Percentiles rank a stretch among this genome's conserved stretches.
Conservation (phyloP, 495 filamentous ascomycete genomes). For the Daldinia decipiens region DNA sequence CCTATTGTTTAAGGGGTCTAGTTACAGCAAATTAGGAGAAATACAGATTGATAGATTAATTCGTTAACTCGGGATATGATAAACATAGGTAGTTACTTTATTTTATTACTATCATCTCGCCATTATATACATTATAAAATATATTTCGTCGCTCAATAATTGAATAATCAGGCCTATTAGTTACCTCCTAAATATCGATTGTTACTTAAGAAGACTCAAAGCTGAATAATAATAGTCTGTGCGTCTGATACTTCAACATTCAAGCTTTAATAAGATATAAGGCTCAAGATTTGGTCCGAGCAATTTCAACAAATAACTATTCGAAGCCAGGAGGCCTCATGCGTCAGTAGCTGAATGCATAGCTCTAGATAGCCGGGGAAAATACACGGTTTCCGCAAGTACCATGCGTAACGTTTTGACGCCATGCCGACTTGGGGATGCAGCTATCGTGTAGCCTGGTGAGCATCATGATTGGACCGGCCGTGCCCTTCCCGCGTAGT, state of each 20-base stretch:
- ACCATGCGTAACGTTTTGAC: neutral
- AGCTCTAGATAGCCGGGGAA: neutral
- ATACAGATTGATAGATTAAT: neutral
- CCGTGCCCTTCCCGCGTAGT: neutral
- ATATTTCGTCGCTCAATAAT: neutral
- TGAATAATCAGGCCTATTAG: neutral
- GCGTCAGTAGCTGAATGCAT: neutral
- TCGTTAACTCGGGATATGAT: neutral
- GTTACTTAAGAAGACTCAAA: neutral
- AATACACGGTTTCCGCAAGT: neutral
- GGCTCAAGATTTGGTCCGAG: neutral
- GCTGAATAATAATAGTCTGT: neutral
- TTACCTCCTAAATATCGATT: neutral
- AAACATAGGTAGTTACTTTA: no score
- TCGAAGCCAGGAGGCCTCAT: neutral
- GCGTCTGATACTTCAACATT: neutral
- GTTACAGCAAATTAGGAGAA: neutral
- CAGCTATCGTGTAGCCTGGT: neutral
- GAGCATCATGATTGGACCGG: constrained; percentile 1
- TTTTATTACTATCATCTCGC: no score
- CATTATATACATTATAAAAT: neutral
- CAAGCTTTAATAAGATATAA: neutral
- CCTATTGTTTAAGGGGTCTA: neutral
- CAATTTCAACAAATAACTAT: neutral
- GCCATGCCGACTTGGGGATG: neutral